phyloP scores from a whole-genome alignment of 2,329 filamentous ascomycete genomes.

The Zarea fungicola region DNA sequence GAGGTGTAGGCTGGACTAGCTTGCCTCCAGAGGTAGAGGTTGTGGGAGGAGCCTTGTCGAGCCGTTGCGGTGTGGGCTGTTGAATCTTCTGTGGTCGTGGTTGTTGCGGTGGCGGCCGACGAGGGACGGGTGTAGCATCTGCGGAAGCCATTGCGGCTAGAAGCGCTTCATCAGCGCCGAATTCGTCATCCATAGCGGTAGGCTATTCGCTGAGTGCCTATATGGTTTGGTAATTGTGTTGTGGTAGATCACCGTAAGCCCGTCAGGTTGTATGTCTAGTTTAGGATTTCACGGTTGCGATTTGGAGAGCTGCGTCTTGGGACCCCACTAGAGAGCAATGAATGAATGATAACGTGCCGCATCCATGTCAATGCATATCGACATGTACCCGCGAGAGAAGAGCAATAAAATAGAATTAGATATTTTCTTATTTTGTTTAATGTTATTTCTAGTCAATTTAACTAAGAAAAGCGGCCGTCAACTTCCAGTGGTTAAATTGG shows the following conservation, averaged over 20 bases:
- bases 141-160: conserved; percentile 51
- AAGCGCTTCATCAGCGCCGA: conserved; percentile 52
- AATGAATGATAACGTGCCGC: too few relatives aligned
- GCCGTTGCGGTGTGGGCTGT: conserved; percentile 49
- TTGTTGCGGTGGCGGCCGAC: conserved; percentile 28
- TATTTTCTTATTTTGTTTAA: too few relatives aligned
- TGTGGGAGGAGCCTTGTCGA: conserved; percentile 44
- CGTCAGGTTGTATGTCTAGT: neutral
- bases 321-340: neutral
- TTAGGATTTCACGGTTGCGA: conserved; percentile 2
- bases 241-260: neutral
- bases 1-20: conserved; percentile 82
- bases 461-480: too few relatives aligned
- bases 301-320: neutral
- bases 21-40: conserved; percentile 38
- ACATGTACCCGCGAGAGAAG: too few relatives aligned
- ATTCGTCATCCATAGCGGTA: conserved; percentile 47
- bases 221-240: neutral
- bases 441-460: too few relatives aligned
- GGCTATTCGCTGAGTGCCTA: neutral
- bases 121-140: conserved; percentile 27
- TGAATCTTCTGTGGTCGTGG: conserved; percentile 38
- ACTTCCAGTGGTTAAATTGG: too few relatives aligned
- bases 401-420: too few relatives aligned
- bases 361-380: too few relatives aligned